phyloP scores from a whole-genome alignment of 495 filamentous ascomycete genomes.

The Pseudevernia furfuracea region DNA sequence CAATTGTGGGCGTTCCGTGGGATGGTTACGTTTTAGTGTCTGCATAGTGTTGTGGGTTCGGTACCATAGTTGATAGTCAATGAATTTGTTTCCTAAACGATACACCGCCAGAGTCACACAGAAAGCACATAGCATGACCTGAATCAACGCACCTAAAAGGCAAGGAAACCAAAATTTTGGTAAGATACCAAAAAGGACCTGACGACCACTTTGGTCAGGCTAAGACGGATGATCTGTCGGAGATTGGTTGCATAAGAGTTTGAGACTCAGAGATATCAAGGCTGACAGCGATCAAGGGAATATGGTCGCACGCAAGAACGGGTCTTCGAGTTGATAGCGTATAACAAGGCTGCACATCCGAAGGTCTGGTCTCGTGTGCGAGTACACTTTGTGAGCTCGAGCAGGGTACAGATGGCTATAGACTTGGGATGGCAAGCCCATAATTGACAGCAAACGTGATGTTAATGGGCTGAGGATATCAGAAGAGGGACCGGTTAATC shows the following conservation, averaged over 20 bases:
- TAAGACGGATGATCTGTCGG: neutral
- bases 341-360: neutral
- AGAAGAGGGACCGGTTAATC: neutral
- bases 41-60: neutral
- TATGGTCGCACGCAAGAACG: neutral
- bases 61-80: neutral
- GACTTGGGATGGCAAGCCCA: neutral
- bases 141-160: neutral
- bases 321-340: neutral
- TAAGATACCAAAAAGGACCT: neutral
- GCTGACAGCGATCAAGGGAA: neutral
- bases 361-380: neutral
- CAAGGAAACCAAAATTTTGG: neutral
- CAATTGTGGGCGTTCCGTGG: neutral
- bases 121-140: neutral
- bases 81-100: neutral
- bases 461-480: neutral
- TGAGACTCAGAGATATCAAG: neutral
- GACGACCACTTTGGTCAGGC: neutral
- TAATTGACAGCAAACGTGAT: neutral
- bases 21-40: neutral
- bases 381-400: neutral
- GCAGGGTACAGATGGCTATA: neutral
- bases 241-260: neutral
- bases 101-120: neutral